phyloP scores from a whole-genome alignment of 106 monocot species.

The Acorus gramineus region DNA sequence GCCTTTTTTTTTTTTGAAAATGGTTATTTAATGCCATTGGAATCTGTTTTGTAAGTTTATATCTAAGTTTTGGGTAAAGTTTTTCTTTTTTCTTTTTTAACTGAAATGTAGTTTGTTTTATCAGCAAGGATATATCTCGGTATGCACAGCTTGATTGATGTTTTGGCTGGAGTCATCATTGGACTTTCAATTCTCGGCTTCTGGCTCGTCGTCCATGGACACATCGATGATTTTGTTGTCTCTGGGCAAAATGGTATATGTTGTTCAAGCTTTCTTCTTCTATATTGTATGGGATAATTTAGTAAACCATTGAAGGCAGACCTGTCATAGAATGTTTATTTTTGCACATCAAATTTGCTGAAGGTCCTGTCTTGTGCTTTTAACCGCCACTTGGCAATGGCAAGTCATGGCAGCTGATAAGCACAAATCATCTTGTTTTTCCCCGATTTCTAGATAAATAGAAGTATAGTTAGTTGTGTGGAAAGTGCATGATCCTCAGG shows the following conservation, averaged over 20 bases:
- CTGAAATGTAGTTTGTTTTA: not conserved
- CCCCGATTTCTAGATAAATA: no score
- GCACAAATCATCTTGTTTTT: no score
- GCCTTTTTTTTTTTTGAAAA: not conserved
- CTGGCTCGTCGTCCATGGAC: slow-evolving; percentile 52
- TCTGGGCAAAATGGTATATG: slow-evolving; percentile 71
- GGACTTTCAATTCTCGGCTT: slow-evolving; percentile 59
- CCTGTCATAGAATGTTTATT: no score
- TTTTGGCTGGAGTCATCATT: slow-evolving; percentile 55
- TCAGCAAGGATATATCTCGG: slow-evolving; percentile 88
- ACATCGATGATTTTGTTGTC: slow-evolving; percentile 62
- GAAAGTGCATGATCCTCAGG: no score
- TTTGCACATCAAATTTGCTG: no score
- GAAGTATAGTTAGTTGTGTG: no score
- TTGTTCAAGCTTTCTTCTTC: no score
- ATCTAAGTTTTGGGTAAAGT: not conserved
- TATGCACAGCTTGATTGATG: slow-evolving; percentile 94
- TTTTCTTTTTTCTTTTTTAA: not conserved
- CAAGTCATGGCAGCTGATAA: no score
- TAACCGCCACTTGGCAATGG: no score
- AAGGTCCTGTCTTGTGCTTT: no score
- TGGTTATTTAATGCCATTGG: not conserved
- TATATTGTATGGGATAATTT: no score
- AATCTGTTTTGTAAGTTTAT: not conserved
- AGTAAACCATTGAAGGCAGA: no score